A percentile compares a stretch with the other conserved stretches of the same genome.
These are phyloP conservation scores for Wickerhamiella azyma DNA, from an alignment of 805 yeast genomes.

Conservation along the genomic window DNA sequence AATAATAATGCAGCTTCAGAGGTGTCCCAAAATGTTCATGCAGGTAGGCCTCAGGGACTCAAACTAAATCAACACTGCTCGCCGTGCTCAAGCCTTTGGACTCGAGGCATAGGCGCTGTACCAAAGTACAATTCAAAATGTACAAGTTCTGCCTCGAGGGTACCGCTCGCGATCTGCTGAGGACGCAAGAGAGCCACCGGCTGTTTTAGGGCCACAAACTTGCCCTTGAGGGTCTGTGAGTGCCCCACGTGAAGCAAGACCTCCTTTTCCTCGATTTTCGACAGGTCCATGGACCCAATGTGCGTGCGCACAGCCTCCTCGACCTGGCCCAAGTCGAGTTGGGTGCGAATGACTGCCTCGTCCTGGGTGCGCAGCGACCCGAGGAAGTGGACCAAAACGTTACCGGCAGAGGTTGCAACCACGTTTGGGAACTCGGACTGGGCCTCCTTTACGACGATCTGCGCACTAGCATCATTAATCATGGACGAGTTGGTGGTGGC, in stretches of 20 bases:
- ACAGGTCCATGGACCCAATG: conserved; percentile 12
- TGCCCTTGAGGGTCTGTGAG: conserved; percentile 16
- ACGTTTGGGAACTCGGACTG: not conserved
- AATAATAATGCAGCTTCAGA: too few species aligned
- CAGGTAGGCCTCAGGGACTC: too few species aligned
- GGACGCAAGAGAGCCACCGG: conserved; percentile 15
- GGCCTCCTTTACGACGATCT: not conserved
- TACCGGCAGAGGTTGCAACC: conserved; percentile 2
- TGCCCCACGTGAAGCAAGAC: conserved; percentile 13
- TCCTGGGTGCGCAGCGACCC: not conserved
- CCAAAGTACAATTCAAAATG: conserved; percentile 3
- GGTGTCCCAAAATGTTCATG: too few species aligned
- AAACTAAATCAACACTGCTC: too few species aligned
- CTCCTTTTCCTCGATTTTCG: conserved; percentile 9
- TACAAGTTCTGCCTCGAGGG: conserved; percentile 1
- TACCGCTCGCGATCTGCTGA: not conserved
- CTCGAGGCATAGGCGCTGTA: conserved; percentile 2
- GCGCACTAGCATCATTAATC: not conserved
- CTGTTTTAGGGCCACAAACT: conserved; percentile 12
- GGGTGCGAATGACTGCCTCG: conserved; percentile 3
- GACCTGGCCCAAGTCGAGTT: conserved; percentile 3
- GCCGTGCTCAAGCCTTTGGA: not conserved
- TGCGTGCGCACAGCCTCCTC: not conserved
- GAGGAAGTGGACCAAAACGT: conserved; percentile 3
- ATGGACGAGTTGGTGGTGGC: conserved; percentile 6